Evolutionary conservation across 768 basidiomycete species (phyloP).

Genomic region (Solioccasus polychromus): DNA sequence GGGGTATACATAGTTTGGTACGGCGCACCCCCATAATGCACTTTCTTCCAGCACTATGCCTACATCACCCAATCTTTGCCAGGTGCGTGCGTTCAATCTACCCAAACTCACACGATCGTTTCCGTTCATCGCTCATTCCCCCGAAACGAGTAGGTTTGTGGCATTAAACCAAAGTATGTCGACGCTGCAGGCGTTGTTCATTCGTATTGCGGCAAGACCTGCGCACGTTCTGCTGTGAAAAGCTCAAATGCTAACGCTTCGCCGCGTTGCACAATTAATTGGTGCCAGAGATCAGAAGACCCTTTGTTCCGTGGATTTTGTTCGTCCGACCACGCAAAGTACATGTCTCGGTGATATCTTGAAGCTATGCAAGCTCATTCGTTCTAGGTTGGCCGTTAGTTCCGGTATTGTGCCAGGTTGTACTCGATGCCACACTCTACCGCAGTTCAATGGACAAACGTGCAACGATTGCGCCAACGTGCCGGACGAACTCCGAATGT

Average conservation of each 20-base stretch:
- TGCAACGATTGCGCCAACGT: conserved; percentile 53
- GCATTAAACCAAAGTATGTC: conserved; percentile 58
- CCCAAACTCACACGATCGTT: conserved; percentile 10
- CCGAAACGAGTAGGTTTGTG: conserved; percentile 45
- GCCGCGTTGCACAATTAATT: conserved; percentile 44
- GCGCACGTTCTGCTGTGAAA: conserved; percentile 42
- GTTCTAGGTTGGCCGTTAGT: conserved; percentile 49
- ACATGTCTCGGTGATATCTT: conserved; percentile 18
- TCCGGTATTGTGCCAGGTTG: conserved; percentile 49
- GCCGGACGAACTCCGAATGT: conserved; percentile 41
- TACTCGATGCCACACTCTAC: conserved; percentile 45
- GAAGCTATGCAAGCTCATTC: conserved; percentile 6
- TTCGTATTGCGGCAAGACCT: conserved; percentile 59
- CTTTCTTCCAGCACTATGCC: conserved; percentile 10
- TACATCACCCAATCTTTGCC: conserved; percentile 27
- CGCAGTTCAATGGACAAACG: conserved; percentile 42
- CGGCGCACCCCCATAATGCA: conserved; percentile 2
- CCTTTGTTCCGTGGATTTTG: conserved; percentile 53
- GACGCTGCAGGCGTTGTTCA: conserved; percentile 55
- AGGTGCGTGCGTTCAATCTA: conserved; percentile 22
- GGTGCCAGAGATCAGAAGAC: conserved; percentile 51
- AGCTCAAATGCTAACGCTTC: conserved; percentile 35
- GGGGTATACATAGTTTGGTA: conserved; percentile 23
- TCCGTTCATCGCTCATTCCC: conserved; percentile 12
- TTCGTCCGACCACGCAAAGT: conserved; percentile 59